A percentile compares a stretch with the other conserved stretches of the same genome.
phyloP scores from a whole-genome alignment of 2,329 filamentous ascomycete species.

The Xylariaceae sp. region DNA sequence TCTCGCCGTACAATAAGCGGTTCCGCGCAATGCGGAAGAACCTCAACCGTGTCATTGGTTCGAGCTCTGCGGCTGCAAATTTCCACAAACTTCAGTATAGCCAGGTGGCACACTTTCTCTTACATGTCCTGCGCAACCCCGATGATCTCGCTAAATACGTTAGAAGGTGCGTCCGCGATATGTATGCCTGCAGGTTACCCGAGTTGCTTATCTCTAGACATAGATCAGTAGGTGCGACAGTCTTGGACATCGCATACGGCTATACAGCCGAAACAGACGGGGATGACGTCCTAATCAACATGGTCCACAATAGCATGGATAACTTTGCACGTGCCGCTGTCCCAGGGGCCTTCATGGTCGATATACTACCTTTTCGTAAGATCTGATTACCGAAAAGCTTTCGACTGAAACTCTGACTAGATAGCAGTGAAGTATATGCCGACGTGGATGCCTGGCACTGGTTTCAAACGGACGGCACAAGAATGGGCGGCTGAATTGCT shows the following conservation, averaged over 20 bases:
- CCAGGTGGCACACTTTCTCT: conserved; percentile 8
- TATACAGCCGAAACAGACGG: conserved; percentile 23
- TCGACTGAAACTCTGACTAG: conserved; percentile 6
- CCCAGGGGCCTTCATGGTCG: conserved; percentile 28
- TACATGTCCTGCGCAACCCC: conserved; percentile 6
- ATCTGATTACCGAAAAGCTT: not conserved
- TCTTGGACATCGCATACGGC: conserved; percentile 29
- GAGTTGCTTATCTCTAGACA: not conserved
- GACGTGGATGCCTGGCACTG: conserved; percentile 11
- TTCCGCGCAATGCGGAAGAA: conserved; percentile 28
- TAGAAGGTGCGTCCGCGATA: conserved; percentile 12
- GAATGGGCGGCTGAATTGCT: conserved; percentile 1
- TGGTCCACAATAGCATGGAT: conserved; percentile 21
- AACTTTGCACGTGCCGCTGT: conserved; percentile 21
- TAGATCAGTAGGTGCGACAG: conserved; percentile 24
- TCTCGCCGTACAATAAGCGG: conserved; percentile 22
- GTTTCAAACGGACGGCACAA: conserved; percentile 5
- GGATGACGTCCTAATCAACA: conserved; percentile 22
- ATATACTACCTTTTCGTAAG: conserved; percentile 24
- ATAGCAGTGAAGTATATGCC: conserved; percentile 8
- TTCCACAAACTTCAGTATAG: not conserved
- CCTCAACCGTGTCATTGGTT: conserved; percentile 29
- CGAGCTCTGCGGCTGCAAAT: conserved; percentile 19
- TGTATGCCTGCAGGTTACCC: no score
- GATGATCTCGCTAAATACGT: conserved; percentile 9